Percentiles rank a stretch among this genome's conserved stretches.
Evolutionary conservation across 164 flowering plant species (phyloP).

Genomic region (Liriodendron chinense): DNA sequence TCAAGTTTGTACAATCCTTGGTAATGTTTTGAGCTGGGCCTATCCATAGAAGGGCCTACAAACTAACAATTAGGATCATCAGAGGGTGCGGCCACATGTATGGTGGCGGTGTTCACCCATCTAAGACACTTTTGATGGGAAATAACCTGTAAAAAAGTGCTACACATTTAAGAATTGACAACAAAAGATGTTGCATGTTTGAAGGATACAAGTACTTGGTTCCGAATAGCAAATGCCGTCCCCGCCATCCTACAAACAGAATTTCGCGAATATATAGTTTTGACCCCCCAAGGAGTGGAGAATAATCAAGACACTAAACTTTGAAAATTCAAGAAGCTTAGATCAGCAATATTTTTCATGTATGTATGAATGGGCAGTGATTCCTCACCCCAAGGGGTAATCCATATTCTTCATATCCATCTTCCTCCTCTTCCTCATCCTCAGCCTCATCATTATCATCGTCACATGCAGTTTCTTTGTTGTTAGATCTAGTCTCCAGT

Average conservation of each 20-base stretch:
- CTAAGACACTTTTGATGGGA: no score
- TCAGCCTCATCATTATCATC: slow-evolving; percentile 46
- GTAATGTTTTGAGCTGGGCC: no score
- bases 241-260: slow-evolving; percentile 41
- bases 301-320: not conserved
- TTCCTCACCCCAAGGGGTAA: not conserved
- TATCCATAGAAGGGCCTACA: no score
- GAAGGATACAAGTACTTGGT: slow-evolving; percentile 62
- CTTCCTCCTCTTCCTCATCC: slow-evolving; percentile 45
- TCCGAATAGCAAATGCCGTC: slow-evolving; percentile 35
- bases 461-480: slow-evolving; percentile 21
- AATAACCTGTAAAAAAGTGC: no score
- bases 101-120: no score
- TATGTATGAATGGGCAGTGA: slow-evolving; percentile 24
- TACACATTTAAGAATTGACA: no score
- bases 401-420: slow-evolving; percentile 52
- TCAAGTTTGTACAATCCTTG: no score
- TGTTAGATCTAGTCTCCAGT: slow-evolving; percentile 2
- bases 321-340: not conserved
- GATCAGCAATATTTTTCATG: not conserved
- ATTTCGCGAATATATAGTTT: slow-evolving; percentile 5
- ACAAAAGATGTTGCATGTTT: not conserved
- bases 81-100: no score
- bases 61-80: no score
- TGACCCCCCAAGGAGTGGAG: not conserved